Evolutionary conservation across 176 grass and related monocot species (phyloP), one percentile per base, ranked within the genome.

Genomic region (Lolium rigidum): DNA sequence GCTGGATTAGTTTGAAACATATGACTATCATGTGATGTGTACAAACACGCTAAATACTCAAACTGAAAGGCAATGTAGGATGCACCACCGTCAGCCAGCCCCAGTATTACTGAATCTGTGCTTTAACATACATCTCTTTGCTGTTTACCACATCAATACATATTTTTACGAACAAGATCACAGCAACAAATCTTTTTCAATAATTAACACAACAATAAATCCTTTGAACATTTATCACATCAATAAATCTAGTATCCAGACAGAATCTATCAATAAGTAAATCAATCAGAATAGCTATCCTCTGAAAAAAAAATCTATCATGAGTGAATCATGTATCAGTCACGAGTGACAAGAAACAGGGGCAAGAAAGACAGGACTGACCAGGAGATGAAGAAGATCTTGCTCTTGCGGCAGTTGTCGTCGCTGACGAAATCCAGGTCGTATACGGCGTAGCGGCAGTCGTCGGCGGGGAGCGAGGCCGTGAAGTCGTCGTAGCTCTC

Each of bases 351-450:
- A 24, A 75, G 38, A 54, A 11, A 54, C 73, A 76, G 49, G 10
- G 66, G 18, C 2, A 58, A 3, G 77, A 26, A 47, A 14, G 46
- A 88, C 50, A 10, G 8, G 24, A 86, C 66, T 20, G 5, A 91
- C 92, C 92, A 94, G 37, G 92, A 86, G 80, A 94, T 94, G 83
- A 94, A 94, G 92, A 94, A 94, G 11, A 94, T 94, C 89, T 94
- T 94, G 83, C 89, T 91, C 81, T 89, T 94, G 69, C 76, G 64
- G 84, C 89, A 94, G 86, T 94, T 94, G 62, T 94, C 92, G 56
- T 88, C 89, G 89, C 86, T 89, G 61, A 94, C 83, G 86, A 94
- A 94, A 82, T 94, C 92, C 54, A 94, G 89, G 73, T 94, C 92
- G 76, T 91, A 94, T 18, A 94, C 89, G 80, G 92, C 92, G 63